phyloP scores from a whole-genome alignment of 495 filamentous ascomycete species.

The Chaetomium cochliodes region DNA sequence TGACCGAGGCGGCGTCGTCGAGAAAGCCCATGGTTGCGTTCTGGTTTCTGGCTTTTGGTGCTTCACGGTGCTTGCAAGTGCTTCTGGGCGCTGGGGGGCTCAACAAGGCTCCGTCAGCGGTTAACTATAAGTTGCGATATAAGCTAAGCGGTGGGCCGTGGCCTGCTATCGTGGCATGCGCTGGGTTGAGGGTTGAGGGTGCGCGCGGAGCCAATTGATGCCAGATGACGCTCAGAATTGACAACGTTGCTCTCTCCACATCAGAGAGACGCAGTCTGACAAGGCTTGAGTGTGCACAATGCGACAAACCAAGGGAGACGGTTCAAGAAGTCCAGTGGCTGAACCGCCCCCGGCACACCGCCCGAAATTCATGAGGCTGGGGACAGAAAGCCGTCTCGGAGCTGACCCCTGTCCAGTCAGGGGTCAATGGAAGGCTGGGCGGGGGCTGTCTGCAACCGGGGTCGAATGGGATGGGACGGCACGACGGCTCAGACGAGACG shows the following conservation, averaged over 20 bases:
- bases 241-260: not conserved
- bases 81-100: too few relatives aligned
- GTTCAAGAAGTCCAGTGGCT: not conserved
- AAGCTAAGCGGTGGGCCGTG: not conserved
- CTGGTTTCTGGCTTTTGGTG: too few relatives aligned
- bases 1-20: constrained; percentile 44
- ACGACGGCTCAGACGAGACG: too few relatives aligned
- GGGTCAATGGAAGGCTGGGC: not conserved
- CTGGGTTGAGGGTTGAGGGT: not conserved
- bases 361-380: constrained; percentile 18
- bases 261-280: not conserved
- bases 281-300: not conserved
- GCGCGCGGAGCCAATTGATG: not conserved
- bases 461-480: not conserved
- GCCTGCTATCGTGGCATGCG: not conserved
- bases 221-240: not conserved
- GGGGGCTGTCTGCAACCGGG: too few relatives aligned
- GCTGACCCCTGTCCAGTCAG: constrained; percentile 5
- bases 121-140: not conserved
- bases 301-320: not conserved
- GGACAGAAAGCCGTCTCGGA: not conserved
- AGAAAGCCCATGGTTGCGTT: constrained; percentile 41
- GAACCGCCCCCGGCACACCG: not conserved
- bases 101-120: too few relatives aligned
- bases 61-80: too few relatives aligned